These are phyloP conservation scores for Kluyveromyces aestuarii DNA, from an alignment of 805 yeast genomes.

Conservation along the genomic window DNA sequence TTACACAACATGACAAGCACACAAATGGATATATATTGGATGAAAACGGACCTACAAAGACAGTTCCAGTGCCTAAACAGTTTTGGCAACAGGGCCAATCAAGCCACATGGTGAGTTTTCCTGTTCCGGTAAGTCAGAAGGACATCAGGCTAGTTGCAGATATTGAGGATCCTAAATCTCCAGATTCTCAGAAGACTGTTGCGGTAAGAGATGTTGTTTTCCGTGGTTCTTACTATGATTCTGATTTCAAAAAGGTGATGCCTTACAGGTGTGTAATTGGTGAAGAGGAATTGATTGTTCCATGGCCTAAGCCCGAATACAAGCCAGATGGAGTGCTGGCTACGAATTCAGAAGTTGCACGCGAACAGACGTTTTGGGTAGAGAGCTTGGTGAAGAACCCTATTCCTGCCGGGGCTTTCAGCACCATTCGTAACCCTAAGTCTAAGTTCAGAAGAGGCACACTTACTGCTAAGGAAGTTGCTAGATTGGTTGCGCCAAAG, in stretches of 20 bases:
- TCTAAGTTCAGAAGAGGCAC: constrained; percentile 58
- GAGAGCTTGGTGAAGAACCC: constrained; percentile 58
- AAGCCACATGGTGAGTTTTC: constrained; percentile 63
- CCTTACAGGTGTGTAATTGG: constrained; percentile 72
- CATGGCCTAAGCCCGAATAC: constrained; percentile 73
- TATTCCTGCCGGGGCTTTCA: constrained; percentile 56
- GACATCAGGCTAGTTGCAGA: constrained; percentile 73
- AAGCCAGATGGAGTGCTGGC: constrained; percentile 48
- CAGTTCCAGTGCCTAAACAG: constrained; percentile 59
- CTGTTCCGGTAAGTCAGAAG: constrained; percentile 48
- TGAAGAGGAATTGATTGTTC: constrained; percentile 61
- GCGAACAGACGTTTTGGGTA: constrained; percentile 67
- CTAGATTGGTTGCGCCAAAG: constrained; percentile 54
- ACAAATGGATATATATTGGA: constrained; percentile 56
- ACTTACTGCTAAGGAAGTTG: constrained; percentile 53
- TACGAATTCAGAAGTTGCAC: constrained; percentile 47
- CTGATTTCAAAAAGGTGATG: constrained; percentile 58
- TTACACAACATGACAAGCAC: constrained; percentile 48
- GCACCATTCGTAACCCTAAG: constrained; percentile 67
- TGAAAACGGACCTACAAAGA: constrained; percentile 58
- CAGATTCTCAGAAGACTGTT: constrained; percentile 54
- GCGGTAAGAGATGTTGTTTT: constrained; percentile 70
- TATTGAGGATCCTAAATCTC: constrained; percentile 47
- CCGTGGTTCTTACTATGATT: constrained; percentile 65
- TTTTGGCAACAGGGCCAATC: constrained; percentile 67